Evolutionary conservation across 2,329 filamentous ascomycete species (phyloP).

Genomic region (Xylariaceae sp.): DNA sequence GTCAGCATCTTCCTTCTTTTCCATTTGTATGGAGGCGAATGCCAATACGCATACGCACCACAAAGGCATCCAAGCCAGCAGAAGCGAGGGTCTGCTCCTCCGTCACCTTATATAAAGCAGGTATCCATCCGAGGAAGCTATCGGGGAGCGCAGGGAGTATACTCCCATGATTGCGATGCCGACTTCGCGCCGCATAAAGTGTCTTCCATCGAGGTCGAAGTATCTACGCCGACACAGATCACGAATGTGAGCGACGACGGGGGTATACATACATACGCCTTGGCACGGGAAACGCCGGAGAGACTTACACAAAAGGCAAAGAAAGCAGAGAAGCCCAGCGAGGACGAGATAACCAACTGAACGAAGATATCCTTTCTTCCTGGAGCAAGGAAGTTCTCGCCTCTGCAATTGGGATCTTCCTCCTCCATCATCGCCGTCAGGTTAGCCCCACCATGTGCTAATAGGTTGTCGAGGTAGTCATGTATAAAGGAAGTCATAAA

Average conservation of each 20-base stretch:
- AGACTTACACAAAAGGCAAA: conserved; percentile 65
- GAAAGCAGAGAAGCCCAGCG: conserved; percentile 65
- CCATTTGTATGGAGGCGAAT: background rate
- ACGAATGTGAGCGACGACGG: conserved; percentile 6
- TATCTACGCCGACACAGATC: conserved; percentile 46
- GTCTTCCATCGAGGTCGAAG: conserved; percentile 87
- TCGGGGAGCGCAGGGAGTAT: conserved; percentile 74
- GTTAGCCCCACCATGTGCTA: conserved; percentile 5
- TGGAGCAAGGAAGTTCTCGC: conserved; percentile 28
- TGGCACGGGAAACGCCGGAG: background rate
- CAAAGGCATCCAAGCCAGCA: conserved; percentile 90
- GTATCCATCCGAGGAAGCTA: conserved; percentile 89
- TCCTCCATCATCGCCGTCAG: conserved; percentile 11
- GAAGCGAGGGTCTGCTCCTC: conserved; percentile 86
- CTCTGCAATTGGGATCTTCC: conserved; percentile 21
- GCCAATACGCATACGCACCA: conserved; percentile 50
- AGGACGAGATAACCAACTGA: conserved; percentile 67
- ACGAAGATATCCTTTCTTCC: conserved; percentile 46
- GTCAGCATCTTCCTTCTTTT: conserved; percentile 7
- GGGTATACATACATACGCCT: background rate
- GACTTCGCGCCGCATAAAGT: conserved; percentile 84
- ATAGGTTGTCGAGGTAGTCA: background rate
- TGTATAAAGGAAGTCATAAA: conserved; percentile 1
- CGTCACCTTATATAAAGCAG: conserved; percentile 73
- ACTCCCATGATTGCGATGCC: conserved; percentile 54